These are phyloP conservation scores for Flueggea neowawraea DNA, from an alignment of 441 rosid genomes.

Conservation along the genomic window DNA sequence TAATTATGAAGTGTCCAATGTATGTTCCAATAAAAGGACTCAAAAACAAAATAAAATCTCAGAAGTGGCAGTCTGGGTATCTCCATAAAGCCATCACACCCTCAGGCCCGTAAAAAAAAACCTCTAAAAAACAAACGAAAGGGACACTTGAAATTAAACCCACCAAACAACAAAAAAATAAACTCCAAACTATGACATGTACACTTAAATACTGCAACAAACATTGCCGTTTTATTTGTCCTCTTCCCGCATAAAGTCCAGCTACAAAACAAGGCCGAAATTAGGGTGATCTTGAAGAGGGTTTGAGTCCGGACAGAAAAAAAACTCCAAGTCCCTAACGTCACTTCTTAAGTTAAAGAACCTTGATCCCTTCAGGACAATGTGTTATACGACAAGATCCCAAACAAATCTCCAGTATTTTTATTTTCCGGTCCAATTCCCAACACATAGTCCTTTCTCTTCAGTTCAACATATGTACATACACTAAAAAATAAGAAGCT, in stretches of 20 bases:
- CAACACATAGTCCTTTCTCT: not conserved
- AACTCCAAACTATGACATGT: constrained; percentile 18
- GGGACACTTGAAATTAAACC: constrained; percentile 8
- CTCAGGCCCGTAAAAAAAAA: not conserved
- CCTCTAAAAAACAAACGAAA: constrained; percentile 13
- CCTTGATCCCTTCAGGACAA: constrained; percentile 30
- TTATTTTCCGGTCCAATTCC: constrained; percentile 13
- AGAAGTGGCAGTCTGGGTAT: too few species aligned
- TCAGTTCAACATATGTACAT: not conserved
- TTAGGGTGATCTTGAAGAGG: constrained; percentile 4
- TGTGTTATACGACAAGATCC: constrained; percentile 21
- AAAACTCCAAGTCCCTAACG: constrained; percentile 10
- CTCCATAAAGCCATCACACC: not conserved
- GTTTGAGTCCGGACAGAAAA: constrained; percentile 12
- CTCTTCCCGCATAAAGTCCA: constrained; percentile 9
- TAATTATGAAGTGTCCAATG: too few species aligned
- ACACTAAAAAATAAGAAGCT: not conserved
- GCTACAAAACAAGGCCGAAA: constrained; percentile 12
- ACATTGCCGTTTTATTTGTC: constrained; percentile 23
- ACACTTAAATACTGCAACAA: not conserved
- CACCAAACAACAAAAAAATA: constrained; percentile 19
- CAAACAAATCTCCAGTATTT: not conserved
- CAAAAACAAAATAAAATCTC: too few species aligned
- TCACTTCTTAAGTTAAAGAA: constrained; percentile 11
- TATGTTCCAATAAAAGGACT: too few species aligned